Conservation (phyloP, 1,139 yeast species). For the Yueomyces sp. region DNA sequence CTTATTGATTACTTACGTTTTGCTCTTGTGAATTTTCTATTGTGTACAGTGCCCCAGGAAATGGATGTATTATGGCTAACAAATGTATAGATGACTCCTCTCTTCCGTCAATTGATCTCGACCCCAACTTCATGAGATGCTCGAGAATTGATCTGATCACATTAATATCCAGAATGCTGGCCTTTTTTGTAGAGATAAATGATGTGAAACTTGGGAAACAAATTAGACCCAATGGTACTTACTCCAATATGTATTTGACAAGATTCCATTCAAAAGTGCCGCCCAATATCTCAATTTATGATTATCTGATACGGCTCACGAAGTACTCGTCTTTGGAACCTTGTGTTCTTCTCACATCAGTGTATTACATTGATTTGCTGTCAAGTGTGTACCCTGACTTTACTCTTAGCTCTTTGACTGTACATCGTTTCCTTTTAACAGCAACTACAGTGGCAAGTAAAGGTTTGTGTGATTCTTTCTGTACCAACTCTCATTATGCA, state of each 20-base stretch:
- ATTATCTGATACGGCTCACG: slow-evolving; percentile 64
- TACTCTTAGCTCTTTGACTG: slow-evolving; percentile 81
- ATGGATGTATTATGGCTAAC: too few relatives aligned
- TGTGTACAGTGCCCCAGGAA: too few relatives aligned
- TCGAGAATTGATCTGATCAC: slow-evolving; percentile 56
- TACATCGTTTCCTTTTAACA: slow-evolving; percentile 79
- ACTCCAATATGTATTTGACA: slow-evolving; percentile 36
- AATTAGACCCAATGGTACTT: slow-evolving; percentile 1
- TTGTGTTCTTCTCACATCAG: slow-evolving; percentile 65
- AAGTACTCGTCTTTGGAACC: slow-evolving; percentile 79
- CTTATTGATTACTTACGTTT: too few relatives aligned
- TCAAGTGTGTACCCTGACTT: slow-evolving; percentile 70
- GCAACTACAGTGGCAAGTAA: slow-evolving; percentile 88
- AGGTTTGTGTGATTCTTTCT: slow-evolving; percentile 87
- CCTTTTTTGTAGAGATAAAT: slow-evolving; percentile 55
- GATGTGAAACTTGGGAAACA: slow-evolving; percentile 27
- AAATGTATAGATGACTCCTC: too few relatives aligned
- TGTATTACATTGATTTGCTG: slow-evolving; percentile 78
- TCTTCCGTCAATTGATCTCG: neutral
- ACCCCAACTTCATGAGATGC: slow-evolving; percentile 41
- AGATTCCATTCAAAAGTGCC: slow-evolving; percentile 90
- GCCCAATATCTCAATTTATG: slow-evolving; percentile 71
- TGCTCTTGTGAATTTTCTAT: too few relatives aligned
- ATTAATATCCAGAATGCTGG: slow-evolving; percentile 69
- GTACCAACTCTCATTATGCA: slow-evolving; percentile 88